Base-by-base conservation (phyloP, 1,284 basidiomycete genomes). In the Bjerkandera adusta region DNA sequence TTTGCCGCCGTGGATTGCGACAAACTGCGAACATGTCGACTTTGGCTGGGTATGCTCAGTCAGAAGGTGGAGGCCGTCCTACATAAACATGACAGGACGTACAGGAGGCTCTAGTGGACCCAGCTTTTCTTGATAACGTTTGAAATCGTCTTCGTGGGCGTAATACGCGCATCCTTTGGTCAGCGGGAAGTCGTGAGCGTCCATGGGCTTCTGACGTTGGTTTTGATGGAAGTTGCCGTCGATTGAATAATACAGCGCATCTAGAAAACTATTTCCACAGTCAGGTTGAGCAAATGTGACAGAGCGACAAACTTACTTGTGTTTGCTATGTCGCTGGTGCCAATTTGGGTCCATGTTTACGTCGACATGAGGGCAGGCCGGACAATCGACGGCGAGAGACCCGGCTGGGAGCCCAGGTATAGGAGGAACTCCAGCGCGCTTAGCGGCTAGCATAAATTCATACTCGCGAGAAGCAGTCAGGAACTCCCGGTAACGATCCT, bases 301-400 rank as follows among this genome's bases (percentile, higher is more conserved):
- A 43, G 21, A 26, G 24, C 8, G 15, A 18, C 8, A 8, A 30
- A 11, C 13, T 21, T 5, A 18, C n/a, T 34, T 32, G 29, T 36
- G 39, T 36, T 30, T 13, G 21, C 27, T 30, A 11, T 41, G 15
- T 18, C 22, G 2, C 15, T 22, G 8, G 2, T 30, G 29, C 45
- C 48, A 56, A 6, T 35, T 25, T 2, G 53, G 45, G n/a, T 55
- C 43, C 51, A 60, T 58, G 46, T 58, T 60, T 16, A 51, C 52
- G 4, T 27, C 45, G 1, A 49, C 47, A 26, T 60, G 58, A 1
- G 58, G 58, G 36, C 57, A 58, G 0, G 54, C 40, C 0, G 57
- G 56, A 36, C 57, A 60, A 1, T 35, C 4, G 8, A 41, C 13
- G 24, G 52, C 45, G 15, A 55, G 41, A 3, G 22, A 24, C 5